These are phyloP conservation scores for Nakaseomyces kungkrabaensis DNA, from an alignment of 1,139 yeast species.

Conservation along the genomic window DNA sequence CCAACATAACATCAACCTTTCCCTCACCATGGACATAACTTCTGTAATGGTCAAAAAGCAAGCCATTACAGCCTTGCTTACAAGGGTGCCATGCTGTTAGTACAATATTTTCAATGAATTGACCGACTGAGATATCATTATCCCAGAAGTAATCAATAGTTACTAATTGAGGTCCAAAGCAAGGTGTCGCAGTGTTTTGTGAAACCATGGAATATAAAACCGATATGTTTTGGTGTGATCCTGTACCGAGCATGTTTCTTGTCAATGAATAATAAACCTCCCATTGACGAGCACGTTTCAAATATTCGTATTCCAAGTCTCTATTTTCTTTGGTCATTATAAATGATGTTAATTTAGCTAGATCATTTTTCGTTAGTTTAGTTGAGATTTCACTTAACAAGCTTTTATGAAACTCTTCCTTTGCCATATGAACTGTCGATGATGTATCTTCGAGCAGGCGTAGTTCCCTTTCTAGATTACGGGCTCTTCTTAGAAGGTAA, in stretches of 20 bases:
- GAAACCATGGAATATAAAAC: conserved; percentile 77
- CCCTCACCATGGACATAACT: conserved; percentile 87
- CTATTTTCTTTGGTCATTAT: conserved; percentile 32
- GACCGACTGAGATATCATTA: conserved; percentile 82
- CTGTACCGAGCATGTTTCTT: conserved; percentile 49
- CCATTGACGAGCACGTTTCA: conserved; percentile 46
- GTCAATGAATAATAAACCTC: conserved; percentile 43
- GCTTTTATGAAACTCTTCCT: conserved; percentile 19
- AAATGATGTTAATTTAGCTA: conserved; percentile 26
- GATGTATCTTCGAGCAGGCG: conserved; percentile 27
- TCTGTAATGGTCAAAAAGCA: conserved; percentile 64
- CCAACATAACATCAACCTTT: conserved; percentile 68
- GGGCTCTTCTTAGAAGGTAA: conserved; percentile 43
- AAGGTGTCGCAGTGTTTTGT: conserved; percentile 78
- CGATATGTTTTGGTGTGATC: conserved; percentile 68
- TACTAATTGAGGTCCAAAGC: conserved; percentile 78
- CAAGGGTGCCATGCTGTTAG: conserved; percentile 60
- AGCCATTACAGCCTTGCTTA: conserved; percentile 71
- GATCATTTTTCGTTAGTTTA: conserved; percentile 24
- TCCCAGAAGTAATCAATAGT: conserved; percentile 85
- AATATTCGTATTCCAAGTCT: conserved; percentile 32
- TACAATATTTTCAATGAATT: conserved; percentile 73
- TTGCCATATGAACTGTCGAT: conserved; percentile 22
- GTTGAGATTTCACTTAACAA: conserved; percentile 20
- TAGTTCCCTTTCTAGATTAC: conserved; percentile 43